Conservation (phyloP, 148 eudicot genomes). For the Cornus florida region DNA sequence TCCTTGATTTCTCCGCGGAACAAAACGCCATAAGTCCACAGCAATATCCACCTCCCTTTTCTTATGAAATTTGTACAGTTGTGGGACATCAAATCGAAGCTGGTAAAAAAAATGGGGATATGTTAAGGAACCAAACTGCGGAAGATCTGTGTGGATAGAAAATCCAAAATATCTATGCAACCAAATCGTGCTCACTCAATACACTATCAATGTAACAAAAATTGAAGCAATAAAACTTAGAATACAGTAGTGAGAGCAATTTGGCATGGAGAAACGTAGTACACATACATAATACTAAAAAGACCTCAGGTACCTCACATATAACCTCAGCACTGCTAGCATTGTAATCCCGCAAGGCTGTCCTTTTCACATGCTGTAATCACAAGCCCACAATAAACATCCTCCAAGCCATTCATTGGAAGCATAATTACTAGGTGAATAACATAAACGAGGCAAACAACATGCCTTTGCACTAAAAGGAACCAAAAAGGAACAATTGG, state of each 20-base stretch:
- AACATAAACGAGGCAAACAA: not conserved
- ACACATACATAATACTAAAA: not conserved
- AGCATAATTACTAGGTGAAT: not conserved
- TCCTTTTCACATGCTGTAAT: conserved; percentile 70
- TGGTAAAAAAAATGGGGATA: conserved; percentile 21
- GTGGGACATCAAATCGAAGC: conserved; percentile 90
- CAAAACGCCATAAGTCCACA: conserved; percentile 97
- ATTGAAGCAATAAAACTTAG: not conserved
- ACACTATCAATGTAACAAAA: not conserved
- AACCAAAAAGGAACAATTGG: not conserved
- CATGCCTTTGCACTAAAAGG: not conserved
- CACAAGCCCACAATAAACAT: conserved; percentile 7
- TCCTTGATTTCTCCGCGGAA: conserved; percentile 38
- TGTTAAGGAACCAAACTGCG: conserved; percentile 1
- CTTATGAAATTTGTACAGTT: conserved; percentile 93
- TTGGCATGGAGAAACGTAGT: not conserved
- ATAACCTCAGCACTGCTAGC: conserved; percentile 88
- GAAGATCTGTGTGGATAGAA: not conserved
- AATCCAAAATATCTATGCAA: not conserved
- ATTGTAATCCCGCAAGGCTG: conserved; percentile 64
- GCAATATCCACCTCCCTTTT: conserved; percentile 95
- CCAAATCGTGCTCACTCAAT: not conserved
- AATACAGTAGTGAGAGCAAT: not conserved
- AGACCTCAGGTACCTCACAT: conserved; percentile 63
- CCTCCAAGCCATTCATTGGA: not conserved